These are phyloP conservation scores for Penicillium italicum DNA, from an alignment of 2,329 filamentous ascomycete genomes.

Conservation along the genomic window DNA sequence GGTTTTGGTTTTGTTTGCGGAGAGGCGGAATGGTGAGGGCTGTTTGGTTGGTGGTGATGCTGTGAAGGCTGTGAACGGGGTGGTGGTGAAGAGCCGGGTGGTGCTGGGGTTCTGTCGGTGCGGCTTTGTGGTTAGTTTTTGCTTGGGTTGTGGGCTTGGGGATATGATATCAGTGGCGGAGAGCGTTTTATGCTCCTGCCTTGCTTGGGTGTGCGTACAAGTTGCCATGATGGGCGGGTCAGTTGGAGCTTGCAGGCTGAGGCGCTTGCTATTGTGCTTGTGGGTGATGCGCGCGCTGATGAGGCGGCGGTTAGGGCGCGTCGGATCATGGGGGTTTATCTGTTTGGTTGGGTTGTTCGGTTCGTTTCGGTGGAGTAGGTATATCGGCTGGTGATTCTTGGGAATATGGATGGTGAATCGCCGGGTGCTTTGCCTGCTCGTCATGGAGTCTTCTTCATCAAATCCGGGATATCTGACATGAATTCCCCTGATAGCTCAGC, in stretches of 20 bases:
- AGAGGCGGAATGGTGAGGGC: constrained; percentile 23
- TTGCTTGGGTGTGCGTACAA: constrained; percentile 10
- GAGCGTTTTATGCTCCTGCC: neutral
- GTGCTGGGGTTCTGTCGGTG: neutral
- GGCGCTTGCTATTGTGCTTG: constrained; percentile 4
- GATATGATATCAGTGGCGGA: neutral
- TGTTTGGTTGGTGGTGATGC: constrained; percentile 11
- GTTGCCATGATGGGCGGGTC: constrained; percentile 14
- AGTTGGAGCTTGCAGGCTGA: constrained; percentile 10
- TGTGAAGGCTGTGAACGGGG: constrained; percentile 13
- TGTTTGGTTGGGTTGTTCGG: neutral
- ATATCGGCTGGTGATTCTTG: neutral
- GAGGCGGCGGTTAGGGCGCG: constrained; percentile 13
- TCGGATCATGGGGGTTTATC: constrained; percentile 12
- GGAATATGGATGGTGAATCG: neutral
- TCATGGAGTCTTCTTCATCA: no score
- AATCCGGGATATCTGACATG: neutral
- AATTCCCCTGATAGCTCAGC: constrained; percentile 4
- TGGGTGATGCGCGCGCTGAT: constrained; percentile 8
- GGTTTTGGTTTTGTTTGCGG: constrained; percentile 17
- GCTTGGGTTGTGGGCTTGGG: neutral
- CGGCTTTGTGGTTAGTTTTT: neutral
- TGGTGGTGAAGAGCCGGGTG: constrained; percentile 15
- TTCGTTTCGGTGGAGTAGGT: neutral
- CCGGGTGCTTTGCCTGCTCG: neutral